These are phyloP conservation scores for Septoria linicola DNA, from an alignment of 2,329 filamentous ascomycete species.

Conservation along the genomic window DNA sequence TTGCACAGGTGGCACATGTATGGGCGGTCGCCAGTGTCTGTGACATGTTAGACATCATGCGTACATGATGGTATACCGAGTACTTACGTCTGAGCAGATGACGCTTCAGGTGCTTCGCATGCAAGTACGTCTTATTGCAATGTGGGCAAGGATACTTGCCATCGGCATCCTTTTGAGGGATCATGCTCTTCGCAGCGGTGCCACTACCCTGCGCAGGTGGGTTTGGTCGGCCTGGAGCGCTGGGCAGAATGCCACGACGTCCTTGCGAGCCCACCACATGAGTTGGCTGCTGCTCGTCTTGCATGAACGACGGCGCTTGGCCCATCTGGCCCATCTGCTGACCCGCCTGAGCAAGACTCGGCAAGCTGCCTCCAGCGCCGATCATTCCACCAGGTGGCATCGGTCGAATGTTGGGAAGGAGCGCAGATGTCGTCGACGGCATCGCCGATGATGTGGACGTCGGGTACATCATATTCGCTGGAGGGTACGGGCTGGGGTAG, in stretches of 20 bases:
- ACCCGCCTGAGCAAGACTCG: slow-evolving; percentile 37
- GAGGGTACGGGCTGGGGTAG: slow-evolving; percentile 33
- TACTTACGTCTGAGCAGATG: slow-evolving; percentile 92
- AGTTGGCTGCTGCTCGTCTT: slow-evolving; percentile 58
- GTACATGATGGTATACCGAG: neutral
- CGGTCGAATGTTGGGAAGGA: slow-evolving; percentile 43
- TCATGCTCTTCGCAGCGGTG: slow-evolving; percentile 66
- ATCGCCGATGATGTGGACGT: slow-evolving; percentile 36
- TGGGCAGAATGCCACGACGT: slow-evolving; percentile 84
- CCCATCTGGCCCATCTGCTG: slow-evolving; percentile 33
- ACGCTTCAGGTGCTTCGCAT: slow-evolving; percentile 95
- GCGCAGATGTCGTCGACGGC: slow-evolving; percentile 28
- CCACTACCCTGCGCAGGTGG: slow-evolving; percentile 68
- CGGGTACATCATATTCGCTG: slow-evolving; percentile 35
- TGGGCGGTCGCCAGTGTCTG: slow-evolving; percentile 94
- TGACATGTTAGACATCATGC: slow-evolving; percentile 38
- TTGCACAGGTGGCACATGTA: slow-evolving; percentile 98
- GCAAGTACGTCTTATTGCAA: slow-evolving; percentile 96
- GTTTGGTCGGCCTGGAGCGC: slow-evolving; percentile 79
- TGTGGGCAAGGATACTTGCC: slow-evolving; percentile 98
- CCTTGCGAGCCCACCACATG: slow-evolving; percentile 96
- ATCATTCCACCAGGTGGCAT: slow-evolving; percentile 44
- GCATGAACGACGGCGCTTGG: slow-evolving; percentile 39
- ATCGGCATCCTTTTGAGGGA: slow-evolving; percentile 92
- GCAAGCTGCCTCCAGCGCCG: slow-evolving; percentile 33